Percentiles rank a stretch among this genome's conserved stretches.
phyloP scores from a whole-genome alignment of 73 alveolate genomes.

The Paramecium primaurelia region DNA sequence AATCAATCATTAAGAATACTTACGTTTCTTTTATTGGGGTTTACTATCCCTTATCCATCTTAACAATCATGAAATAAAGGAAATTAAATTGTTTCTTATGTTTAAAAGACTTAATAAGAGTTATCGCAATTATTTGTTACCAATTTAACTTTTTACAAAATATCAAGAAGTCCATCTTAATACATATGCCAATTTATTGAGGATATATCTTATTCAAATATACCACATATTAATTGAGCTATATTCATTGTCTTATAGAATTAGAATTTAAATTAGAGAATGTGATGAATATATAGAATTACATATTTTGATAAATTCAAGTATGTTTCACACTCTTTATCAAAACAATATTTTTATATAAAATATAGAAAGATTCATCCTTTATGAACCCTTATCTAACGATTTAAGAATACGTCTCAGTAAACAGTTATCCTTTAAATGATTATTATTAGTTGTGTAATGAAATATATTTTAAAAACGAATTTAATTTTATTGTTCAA shows the following conservation, averaged over 20 bases:
- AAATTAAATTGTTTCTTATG: not conserved
- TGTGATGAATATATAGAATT: not conserved
- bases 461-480: not conserved
- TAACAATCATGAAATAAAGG: not conserved
- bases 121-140: not conserved
- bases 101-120: not conserved
- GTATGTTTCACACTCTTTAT: not conserved
- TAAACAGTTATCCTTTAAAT: not conserved
- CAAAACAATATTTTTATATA: not conserved
- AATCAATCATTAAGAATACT: not conserved
- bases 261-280: not conserved
- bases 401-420: not conserved
- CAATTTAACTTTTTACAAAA: not conserved
- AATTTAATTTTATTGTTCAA: not conserved
- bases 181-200: not conserved
- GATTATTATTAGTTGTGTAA: not conserved
- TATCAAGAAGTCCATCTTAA: not conserved
- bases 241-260: not conserved
- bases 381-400: not conserved
- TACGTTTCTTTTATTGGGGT: slow-evolving; percentile 15
- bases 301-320: not conserved
- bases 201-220: not conserved
- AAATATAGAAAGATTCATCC: not conserved
- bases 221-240: slow-evolving; percentile 11
- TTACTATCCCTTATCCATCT: not conserved